Conservation (phyloP, 176 grass and related monocot species). For the Tillandsia leiboldiana region DNA sequence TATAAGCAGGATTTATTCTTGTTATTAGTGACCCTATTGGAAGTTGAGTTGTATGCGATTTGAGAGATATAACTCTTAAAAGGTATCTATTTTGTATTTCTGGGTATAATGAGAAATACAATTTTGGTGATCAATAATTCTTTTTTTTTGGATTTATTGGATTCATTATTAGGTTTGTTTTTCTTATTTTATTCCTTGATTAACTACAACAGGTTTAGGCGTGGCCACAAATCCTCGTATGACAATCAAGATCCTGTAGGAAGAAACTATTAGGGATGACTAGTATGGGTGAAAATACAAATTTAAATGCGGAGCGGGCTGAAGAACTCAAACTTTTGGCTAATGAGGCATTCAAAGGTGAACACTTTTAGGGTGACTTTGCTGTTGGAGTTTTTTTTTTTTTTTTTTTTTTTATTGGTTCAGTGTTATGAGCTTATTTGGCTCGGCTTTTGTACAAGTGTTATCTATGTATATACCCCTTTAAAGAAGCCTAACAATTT, state of each 20-base stretch:
- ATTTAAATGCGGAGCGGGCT: conserved; percentile 44
- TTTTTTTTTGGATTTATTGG: not conserved
- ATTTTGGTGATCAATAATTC: too few species aligned
- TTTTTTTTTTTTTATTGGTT: not conserved
- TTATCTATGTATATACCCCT: too few species aligned
- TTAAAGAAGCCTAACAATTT: too few species aligned
- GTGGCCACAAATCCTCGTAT: not conserved
- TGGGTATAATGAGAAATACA: too few species aligned
- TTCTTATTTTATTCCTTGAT: not conserved
- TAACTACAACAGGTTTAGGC: not conserved
- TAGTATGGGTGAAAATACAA: conserved; percentile 35
- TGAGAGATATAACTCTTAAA: too few species aligned
- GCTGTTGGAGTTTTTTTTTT: not conserved
- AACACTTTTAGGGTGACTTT: not conserved
- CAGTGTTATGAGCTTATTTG: not conserved
- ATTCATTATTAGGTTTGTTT: not conserved
- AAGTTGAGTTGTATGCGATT: too few species aligned
- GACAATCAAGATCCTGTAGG: not conserved
- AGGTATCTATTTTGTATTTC: too few species aligned
- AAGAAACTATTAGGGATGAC: not conserved
- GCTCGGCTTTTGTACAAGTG: too few species aligned
- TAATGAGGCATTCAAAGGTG: conserved; percentile 90
- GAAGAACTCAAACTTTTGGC: conserved; percentile 71
- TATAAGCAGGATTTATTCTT: too few species aligned
- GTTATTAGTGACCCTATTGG: too few species aligned